Evolutionary conservation across 495 filamentous ascomycete genomes (phyloP), one percentile per base, ranked within the genome.

Genomic region (Neurospora sp.): DNA sequence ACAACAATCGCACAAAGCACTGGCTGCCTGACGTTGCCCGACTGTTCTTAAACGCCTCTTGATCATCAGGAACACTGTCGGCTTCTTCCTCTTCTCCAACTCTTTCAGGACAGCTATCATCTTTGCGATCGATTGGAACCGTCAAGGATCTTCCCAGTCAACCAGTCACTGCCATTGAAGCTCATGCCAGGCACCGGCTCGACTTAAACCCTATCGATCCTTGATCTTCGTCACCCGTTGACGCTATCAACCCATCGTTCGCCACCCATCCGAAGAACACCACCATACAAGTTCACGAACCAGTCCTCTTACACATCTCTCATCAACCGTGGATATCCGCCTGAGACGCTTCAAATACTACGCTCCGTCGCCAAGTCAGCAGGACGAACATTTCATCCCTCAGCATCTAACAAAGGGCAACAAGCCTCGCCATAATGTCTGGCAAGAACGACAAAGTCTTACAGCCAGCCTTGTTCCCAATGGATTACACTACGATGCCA

Each of bases 21-120:
- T 70, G 72, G 54, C 37, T 69, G 72, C 72, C 72, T 73, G 72
- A 73, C 72, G 54, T 39, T 73, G 54, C 54, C 60, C 72, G 72
- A 70, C 72, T 70, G 27, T 40, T 69, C 60, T 70, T 69, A 69
- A n/a, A 70, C 54, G 54, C 27, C 72, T 70, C 74, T 70, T 74
- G 42, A 73, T 41, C 10, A 42, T 38, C 10, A 42, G 69, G 69
- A 54, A 39, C 10, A 38, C 49, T 71, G 70, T 70, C 70, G 37
- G 27, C 35, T 27, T 35, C 70, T 49, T 72, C 75, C 35, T 72
- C 69, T 54, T 69, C 72, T 23, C 39, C 69, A n/a, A 11, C 71
- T 11, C 18, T 69, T 70, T 14, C 35, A 27, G 11, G 49, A 27
- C 23, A 14, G 49, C 49, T 66, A 35, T 66, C 54, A 8, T 66